Evolutionary conservation across 345 rosid genomes (phyloP).

Genomic region (Hypericum androsaemum): DNA sequence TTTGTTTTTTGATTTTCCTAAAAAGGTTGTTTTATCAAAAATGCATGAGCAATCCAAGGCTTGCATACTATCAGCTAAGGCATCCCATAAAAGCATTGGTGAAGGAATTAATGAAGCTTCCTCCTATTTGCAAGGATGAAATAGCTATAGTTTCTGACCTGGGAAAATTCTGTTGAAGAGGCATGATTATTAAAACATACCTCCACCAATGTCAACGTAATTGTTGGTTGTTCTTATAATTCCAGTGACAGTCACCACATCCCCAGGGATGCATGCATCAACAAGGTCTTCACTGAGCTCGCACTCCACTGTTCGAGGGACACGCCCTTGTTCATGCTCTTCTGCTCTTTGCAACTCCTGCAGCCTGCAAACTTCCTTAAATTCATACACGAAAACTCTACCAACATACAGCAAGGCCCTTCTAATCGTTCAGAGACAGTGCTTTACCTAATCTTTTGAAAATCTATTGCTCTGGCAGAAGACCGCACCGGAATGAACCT

Average conservation of each 20-base stretch:
- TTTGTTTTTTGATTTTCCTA: slow-evolving; percentile 86
- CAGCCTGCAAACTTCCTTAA: slow-evolving; percentile 28
- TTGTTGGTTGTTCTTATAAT: slow-evolving; percentile 76
- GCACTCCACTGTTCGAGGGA: slow-evolving; percentile 96
- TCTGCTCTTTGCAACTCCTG: slow-evolving; percentile 70
- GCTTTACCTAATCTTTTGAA: slow-evolving; percentile 80
- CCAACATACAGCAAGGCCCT: neutral
- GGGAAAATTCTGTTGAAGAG: neutral
- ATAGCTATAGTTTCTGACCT: too few species aligned
- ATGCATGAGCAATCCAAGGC: neutral
- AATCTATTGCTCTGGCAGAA: slow-evolving; percentile 65
- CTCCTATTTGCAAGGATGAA: too few species aligned
- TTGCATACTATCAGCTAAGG: too few species aligned
- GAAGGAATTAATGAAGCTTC: too few species aligned
- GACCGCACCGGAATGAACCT: slow-evolving; percentile 65
- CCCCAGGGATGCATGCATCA: slow-evolving; percentile 91
- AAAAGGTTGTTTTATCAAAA: slow-evolving; percentile 11
- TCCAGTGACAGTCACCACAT: slow-evolving; percentile 93
- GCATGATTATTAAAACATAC: slow-evolving; percentile 34
- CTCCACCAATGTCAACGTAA: slow-evolving; percentile 97
- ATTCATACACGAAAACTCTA: neutral
- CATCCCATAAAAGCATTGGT: too few species aligned
- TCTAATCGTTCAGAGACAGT: neutral
- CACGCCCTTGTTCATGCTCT: slow-evolving; percentile 96
- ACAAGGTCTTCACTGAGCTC: slow-evolving; percentile 89